Evolutionary conservation across 805 yeast species (phyloP).

Genomic region (Pichia cabralensis): DNA sequence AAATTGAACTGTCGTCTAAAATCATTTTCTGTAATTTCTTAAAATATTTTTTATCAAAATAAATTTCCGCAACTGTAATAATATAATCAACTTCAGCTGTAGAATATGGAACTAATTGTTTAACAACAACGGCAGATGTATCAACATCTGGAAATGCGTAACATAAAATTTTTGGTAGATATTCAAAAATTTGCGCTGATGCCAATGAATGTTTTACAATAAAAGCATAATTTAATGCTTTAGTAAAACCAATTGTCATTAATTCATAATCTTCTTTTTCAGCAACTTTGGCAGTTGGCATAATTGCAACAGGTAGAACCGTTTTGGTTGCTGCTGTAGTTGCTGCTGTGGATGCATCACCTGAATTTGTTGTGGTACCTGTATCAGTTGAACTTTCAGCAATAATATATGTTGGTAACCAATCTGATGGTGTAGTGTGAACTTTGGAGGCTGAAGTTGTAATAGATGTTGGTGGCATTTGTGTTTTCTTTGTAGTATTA

Average conservation of each 20-base stretch:
- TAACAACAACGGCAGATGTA: constrained; percentile 40
- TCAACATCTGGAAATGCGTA: constrained; percentile 40
- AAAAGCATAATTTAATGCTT: constrained; percentile 74
- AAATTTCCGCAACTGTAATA: constrained; percentile 82
- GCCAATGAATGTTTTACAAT: constrained; percentile 64
- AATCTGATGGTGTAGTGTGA: constrained; percentile 3
- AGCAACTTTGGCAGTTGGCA: constrained; percentile 38
- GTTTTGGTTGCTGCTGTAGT: constrained; percentile 21
- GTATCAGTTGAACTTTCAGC: constrained; percentile 7
- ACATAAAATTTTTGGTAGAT: constrained; percentile 64
- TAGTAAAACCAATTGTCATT: constrained; percentile 70
- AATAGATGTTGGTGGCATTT: background rate
- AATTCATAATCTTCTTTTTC: constrained; percentile 39
- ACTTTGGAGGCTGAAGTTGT: constrained; percentile 1
- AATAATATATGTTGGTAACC: constrained; percentile 13
- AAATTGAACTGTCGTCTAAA: constrained; percentile 38
- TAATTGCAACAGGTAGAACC: constrained; percentile 65
- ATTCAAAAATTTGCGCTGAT: constrained; percentile 78
- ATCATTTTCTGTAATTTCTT: constrained; percentile 40
- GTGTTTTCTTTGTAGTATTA: too few relatives aligned
- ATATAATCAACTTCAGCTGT: constrained; percentile 48
- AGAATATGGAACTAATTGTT: constrained; percentile 66
- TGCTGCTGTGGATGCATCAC: background rate
- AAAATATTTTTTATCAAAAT: constrained; percentile 54
- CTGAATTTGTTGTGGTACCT: too few relatives aligned